Conservation (phyloP, 2,329 filamentous ascomycete species). For the Xylaria hypoxylon region DNA sequence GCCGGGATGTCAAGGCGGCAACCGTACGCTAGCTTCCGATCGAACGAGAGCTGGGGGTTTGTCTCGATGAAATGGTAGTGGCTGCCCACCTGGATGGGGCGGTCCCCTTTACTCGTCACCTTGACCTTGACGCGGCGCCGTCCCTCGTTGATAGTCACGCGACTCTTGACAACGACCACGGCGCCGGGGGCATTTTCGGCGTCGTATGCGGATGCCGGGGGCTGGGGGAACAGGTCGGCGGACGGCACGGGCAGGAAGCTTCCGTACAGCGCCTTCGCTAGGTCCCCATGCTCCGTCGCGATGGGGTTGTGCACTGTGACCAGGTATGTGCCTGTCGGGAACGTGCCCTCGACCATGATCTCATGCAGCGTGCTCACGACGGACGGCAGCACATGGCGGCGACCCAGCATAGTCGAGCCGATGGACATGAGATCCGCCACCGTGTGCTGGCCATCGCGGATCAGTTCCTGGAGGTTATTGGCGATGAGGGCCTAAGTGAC, state of each 20-base stretch:
- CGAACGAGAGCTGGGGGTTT: constrained; percentile 91
- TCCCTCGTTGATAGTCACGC: constrained; percentile 77
- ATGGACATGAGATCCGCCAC: constrained; percentile 94
- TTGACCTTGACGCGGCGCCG: constrained; percentile 78
- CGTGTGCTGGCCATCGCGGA: constrained; percentile 93
- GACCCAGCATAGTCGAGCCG: constrained; percentile 91
- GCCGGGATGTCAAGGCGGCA: constrained; percentile 90
- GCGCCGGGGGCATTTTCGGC: constrained; percentile 80
- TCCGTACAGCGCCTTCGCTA: constrained; percentile 88
- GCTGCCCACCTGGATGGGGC: constrained; percentile 91
- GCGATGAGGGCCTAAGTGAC: constrained; percentile 77
- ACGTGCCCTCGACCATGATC: constrained; percentile 95
- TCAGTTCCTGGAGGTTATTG: constrained; percentile 92
- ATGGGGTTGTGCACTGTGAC: constrained; percentile 95
- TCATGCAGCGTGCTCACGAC: constrained; percentile 83
- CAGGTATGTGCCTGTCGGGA: constrained; percentile 89
- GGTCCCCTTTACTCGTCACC: constrained; percentile 88
- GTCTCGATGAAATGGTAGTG: constrained; percentile 97
- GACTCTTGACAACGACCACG: constrained; percentile 75
- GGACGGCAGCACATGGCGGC: constrained; percentile 87
- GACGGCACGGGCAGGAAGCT: constrained; percentile 87
- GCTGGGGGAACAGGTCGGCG: constrained; percentile 73
- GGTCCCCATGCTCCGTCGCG: constrained; percentile 84
- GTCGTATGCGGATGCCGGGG: constrained; percentile 73
- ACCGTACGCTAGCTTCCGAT: constrained; percentile 83